These are phyloP conservation scores for Andrographis paniculata DNA, from an alignment of 305 asterid species.

Conservation along the genomic window DNA sequence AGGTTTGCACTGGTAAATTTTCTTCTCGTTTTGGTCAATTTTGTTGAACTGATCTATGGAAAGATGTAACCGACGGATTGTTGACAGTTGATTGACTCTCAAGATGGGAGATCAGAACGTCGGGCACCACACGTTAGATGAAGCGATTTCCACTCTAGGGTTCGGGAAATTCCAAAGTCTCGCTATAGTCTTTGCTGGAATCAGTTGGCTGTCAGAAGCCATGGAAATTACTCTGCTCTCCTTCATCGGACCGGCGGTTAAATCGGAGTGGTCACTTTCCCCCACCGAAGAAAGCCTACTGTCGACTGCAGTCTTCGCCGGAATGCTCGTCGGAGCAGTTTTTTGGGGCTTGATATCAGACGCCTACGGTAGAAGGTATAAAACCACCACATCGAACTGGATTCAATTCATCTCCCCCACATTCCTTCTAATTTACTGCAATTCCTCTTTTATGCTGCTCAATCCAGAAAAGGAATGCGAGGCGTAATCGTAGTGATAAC, in stretches of 20 bases:
- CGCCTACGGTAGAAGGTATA: conserved; percentile 56
- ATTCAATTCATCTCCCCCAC: no score
- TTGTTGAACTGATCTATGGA: no score
- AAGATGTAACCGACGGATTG: no score
- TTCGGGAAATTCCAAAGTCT: conserved; percentile 46
- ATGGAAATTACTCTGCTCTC: conserved; percentile 58
- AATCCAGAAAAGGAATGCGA: conserved; percentile 22
- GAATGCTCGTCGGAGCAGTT: conserved; percentile 60
- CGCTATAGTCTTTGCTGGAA: conserved; percentile 46
- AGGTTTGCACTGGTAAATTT: no score
- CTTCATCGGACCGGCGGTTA: conserved; percentile 54
- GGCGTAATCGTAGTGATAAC: conserved; percentile 18
- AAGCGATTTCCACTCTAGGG: conserved; percentile 42
- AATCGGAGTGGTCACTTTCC: conserved; percentile 49
- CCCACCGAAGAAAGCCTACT: conserved; percentile 48
- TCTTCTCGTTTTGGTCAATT: no score
- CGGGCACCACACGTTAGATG: conserved; percentile 43
- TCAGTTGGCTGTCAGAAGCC: conserved; percentile 49
- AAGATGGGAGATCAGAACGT: conserved; percentile 22
- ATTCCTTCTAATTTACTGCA: no score
- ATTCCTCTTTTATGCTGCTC: no score
- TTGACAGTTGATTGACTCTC: no score
- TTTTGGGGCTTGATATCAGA: conserved; percentile 59
- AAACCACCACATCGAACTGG: no score
- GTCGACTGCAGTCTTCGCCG: conserved; percentile 52